Evolutionary conservation across 1,284 basidiomycete genomes (phyloP).

Genomic region (Malassezia arunalokei): DNA sequence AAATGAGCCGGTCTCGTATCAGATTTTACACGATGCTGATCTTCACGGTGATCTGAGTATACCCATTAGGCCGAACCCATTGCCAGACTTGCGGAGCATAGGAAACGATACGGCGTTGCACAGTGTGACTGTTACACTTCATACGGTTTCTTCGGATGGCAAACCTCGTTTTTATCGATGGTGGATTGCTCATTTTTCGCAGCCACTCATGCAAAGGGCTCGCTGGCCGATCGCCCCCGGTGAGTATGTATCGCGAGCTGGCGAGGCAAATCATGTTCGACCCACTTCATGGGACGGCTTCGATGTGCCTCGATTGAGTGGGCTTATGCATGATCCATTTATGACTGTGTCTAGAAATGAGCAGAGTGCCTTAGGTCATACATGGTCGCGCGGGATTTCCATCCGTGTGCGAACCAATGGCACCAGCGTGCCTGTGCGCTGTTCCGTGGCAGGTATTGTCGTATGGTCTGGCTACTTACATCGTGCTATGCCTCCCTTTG

Average conservation of each 20-base stretch:
- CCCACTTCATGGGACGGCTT: conserved; percentile 19
- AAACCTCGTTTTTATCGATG: conserved; percentile 7
- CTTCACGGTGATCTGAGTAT: not conserved
- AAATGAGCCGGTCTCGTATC: not conserved
- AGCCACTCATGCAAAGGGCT: conserved; percentile 16
- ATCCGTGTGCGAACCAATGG: conserved; percentile 13
- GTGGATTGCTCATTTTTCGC: conserved; percentile 28
- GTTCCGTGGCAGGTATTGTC: conserved; percentile 29
- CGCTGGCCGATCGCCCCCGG: conserved; percentile 23
- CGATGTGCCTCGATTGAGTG: conserved; percentile 25
- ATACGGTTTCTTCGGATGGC: not conserved
- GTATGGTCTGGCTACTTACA: conserved; percentile 27
- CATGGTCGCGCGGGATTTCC: conserved; percentile 10
- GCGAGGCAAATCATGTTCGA: conserved; percentile 13
- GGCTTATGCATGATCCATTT: conserved; percentile 27
- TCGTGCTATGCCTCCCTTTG: conserved; percentile 20
- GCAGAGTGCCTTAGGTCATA: not conserved
- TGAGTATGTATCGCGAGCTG: conserved; percentile 12
- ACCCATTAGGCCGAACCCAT: not conserved
- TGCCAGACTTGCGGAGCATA: not conserved
- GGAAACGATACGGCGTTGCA: not conserved
- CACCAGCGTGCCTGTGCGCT: conserved; percentile 22
- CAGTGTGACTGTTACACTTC: not conserved
- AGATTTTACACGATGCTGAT: not conserved
- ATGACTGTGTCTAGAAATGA: conserved; percentile 19